A percentile compares a stretch with the other conserved stretches of the same genome.
These are phyloP conservation scores for Amniculicola lignicola DNA, from an alignment of 495 filamentous ascomycete species.

Conservation along the genomic window DNA sequence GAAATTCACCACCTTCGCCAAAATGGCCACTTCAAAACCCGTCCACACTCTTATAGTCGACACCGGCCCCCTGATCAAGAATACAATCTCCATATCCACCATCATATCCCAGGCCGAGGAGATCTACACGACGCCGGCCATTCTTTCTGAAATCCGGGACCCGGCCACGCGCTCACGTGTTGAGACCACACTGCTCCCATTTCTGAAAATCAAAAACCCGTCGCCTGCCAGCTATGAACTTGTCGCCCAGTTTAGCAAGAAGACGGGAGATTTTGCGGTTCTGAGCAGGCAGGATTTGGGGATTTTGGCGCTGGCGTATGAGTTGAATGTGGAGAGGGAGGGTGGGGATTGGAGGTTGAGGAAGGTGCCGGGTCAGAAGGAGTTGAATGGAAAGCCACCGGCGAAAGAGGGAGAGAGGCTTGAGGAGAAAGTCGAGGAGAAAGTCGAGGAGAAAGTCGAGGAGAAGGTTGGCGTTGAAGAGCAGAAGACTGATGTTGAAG, in stretches of 20 bases:
- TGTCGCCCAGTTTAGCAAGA: constrained; percentile 80
- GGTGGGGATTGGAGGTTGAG: constrained; percentile 79
- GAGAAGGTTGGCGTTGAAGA: neutral
- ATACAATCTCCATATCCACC: constrained; percentile 57
- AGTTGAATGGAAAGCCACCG: constrained; percentile 62
- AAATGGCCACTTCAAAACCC: constrained; percentile 49
- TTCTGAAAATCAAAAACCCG: constrained; percentile 73
- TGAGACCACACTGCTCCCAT: constrained; percentile 77
- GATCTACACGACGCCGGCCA: constrained; percentile 79
- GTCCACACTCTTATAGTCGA: constrained; percentile 86
- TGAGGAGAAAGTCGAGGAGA: too few relatives aligned
- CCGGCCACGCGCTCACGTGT: constrained; percentile 73
- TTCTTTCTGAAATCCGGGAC: constrained; percentile 86
- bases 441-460: neutral
- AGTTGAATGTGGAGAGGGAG: constrained; percentile 81
- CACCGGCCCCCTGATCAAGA: constrained; percentile 86
- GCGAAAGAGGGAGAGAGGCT: constrained; percentile 44
- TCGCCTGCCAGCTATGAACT: constrained; percentile 69
- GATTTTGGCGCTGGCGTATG: constrained; percentile 85
- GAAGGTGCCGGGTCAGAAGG: constrained; percentile 71
- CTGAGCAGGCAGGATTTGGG: constrained; percentile 85
- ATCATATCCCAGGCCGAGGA: constrained; percentile 53
- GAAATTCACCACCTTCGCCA: neutral
- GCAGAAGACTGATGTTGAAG: neutral
- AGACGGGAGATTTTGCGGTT: constrained; percentile 84